Base-by-base conservation (phyloP, 176 grass and related monocot species). In the Carex littledalei region DNA sequence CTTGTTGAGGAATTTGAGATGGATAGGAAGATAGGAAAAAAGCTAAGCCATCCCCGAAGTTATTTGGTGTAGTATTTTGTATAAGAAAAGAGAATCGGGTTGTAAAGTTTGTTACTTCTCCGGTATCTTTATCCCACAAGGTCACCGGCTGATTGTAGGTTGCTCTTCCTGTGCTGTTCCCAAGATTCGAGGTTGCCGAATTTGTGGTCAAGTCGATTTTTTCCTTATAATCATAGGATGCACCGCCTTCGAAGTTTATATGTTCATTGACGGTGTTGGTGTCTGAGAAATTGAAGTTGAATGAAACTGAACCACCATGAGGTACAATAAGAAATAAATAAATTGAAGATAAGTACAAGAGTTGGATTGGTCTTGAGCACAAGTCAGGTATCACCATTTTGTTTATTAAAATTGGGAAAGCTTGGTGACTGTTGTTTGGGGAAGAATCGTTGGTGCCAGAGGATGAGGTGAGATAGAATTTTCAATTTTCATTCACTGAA, bases 81-180 rank as follows among this genome's bases (percentile, higher is more conserved):
- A 88, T 88, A 31, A 17, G 17, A 81, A 91, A 88, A 84, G 41
- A 70, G 84, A 91, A 91, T 4, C 59, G 78, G 0, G 86, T 67
- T 2, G 58, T 17, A 84, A 91, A 91, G 86, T 84, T 91, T 3
- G 89, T 81, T 0, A 52, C 79, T 49, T 91, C 37, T 79, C 79
- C 71, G 9, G 84, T 88, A 63, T 31, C 17, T 13, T 8, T 21
- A 66, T 91, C 84, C 86, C 86, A 91, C 16, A 91, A 81, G 70
- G 78, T 79, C 9, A 86, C 15, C 4, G 84, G 41, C 5, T 84
- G 49, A 57, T 11, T 71, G 89, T 88, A 63, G 35, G 58, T 34
- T 4, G 52, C 89, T 58, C 84, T 70, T 13, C 89, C 87, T 21
- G 32, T 50, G 8, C 82, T 58, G 62, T 10, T 1, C 17, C 1